Percentiles rank a stretch among this genome's conserved stretches.
These are phyloP conservation scores for Trichoderma citrinoviride DNA, from an alignment of 2,329 filamentous ascomycete genomes.

Conservation along the genomic window DNA sequence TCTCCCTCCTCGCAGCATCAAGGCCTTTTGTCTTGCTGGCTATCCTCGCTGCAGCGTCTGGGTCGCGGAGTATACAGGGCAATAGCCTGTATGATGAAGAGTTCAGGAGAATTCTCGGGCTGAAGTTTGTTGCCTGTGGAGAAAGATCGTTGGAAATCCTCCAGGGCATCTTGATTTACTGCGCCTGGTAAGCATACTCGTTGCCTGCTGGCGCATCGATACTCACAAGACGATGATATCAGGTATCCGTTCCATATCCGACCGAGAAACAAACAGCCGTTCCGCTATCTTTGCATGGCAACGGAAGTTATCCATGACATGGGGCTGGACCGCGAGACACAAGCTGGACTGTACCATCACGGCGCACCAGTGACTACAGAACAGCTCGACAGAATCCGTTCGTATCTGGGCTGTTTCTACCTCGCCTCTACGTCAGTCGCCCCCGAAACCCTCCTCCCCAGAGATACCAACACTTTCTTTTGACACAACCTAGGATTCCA, in stretches of 20 bases:
- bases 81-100: conserved; percentile 57
- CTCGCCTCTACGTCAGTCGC: conserved; percentile 41
- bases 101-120: conserved; percentile 54
- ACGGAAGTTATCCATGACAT: conserved; percentile 50
- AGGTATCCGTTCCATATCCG: conserved; percentile 57
- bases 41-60: conserved; percentile 51
- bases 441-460: no score
- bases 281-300: conserved; percentile 53
- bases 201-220: neutral
- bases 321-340: conserved; percentile 44
- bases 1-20: conserved; percentile 43
- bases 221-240: neutral
- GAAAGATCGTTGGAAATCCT: conserved; percentile 57
- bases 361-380: conserved; percentile 22
- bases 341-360: neutral
- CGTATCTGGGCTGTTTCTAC: conserved; percentile 48
- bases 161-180: conserved; percentile 57
- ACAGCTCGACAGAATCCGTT: conserved; percentile 44
- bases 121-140: conserved; percentile 56
- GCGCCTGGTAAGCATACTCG: conserved; percentile 47
- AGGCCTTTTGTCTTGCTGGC: conserved; percentile 55
- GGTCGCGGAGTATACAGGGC: conserved; percentile 47
- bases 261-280: conserved; percentile 48
- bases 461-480: neutral
- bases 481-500: conserved; percentile 32